A percentile compares a stretch with the other conserved stretches of the same genome.
These are phyloP conservation scores for Rhododendron henanense DNA, from an alignment of 148 eudicot species.

Conservation along the genomic window DNA sequence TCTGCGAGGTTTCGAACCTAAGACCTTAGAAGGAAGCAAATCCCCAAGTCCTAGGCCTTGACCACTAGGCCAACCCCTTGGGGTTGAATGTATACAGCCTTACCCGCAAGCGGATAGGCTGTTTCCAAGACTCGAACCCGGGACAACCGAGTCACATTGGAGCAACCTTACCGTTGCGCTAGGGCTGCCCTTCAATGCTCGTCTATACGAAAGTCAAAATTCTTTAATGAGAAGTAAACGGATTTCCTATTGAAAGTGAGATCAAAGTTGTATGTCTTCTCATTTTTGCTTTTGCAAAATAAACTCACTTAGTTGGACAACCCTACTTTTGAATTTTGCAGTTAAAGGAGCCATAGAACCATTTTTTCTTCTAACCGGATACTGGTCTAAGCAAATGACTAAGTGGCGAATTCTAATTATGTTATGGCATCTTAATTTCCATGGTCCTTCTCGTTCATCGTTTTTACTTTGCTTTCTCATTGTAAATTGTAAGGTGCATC, in stretches of 20 bases:
- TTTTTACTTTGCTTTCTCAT: background rate
- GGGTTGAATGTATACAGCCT: too few relatives aligned
- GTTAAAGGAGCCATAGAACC: background rate
- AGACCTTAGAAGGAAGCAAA: too few relatives aligned
- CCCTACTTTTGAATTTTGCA: background rate
- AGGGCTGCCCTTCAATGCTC: too few relatives aligned
- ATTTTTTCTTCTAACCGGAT: background rate
- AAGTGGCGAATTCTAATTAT: background rate
- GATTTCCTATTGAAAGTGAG: background rate
- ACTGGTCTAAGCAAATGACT: background rate
- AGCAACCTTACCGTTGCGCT: too few relatives aligned
- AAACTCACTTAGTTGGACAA: background rate
- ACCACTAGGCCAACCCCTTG: too few relatives aligned
- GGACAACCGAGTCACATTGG: too few relatives aligned
- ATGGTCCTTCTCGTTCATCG: background rate
- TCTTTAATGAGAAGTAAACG: too few relatives aligned
- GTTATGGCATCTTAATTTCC: background rate
- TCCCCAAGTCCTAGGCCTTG: too few relatives aligned
- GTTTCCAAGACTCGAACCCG: too few relatives aligned
- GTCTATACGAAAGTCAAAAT: too few relatives aligned
- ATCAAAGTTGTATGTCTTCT: background rate
- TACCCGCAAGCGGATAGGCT: too few relatives aligned
- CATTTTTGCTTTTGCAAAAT: background rate
- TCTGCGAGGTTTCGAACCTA: background rate
- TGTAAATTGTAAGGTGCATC: background rate